These are phyloP conservation scores for Fragosphaeria purpurea DNA, from an alignment of 2,329 filamentous ascomycete species.

Conservation along the genomic window DNA sequence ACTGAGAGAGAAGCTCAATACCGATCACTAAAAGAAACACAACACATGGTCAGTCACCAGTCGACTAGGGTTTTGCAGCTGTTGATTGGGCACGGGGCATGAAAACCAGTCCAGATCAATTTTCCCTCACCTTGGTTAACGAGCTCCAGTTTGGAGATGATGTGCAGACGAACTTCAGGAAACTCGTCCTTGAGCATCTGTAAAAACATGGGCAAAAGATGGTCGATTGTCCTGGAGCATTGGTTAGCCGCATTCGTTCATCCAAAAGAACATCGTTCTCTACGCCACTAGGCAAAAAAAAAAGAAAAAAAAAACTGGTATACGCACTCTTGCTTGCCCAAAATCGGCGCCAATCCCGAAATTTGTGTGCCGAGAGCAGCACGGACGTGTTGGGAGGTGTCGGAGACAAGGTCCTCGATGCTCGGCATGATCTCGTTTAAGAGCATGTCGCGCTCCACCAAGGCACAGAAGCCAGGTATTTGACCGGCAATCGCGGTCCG, in stretches of 20 bases:
- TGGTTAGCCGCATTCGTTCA: background rate
- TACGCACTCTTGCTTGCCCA: slow-evolving; percentile 90
- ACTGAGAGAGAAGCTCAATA: slow-evolving; percentile 93
- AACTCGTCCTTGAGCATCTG: slow-evolving; percentile 99
- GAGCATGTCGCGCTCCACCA: slow-evolving; percentile 79
- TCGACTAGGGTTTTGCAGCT: too few relatives aligned
- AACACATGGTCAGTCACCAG: too few relatives aligned
- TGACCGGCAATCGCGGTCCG: slow-evolving; percentile 94
- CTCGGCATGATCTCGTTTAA: slow-evolving; percentile 95
- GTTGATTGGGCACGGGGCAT: too few relatives aligned
- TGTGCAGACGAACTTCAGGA: slow-evolving; percentile 93
- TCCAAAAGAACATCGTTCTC: background rate
- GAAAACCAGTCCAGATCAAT: too few relatives aligned
- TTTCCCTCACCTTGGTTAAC: slow-evolving; percentile 74
- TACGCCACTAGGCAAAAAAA: too few relatives aligned
- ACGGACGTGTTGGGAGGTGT: slow-evolving; percentile 92
- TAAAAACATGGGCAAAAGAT: slow-evolving; percentile 95
- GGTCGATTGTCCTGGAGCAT: slow-evolving; percentile 71
- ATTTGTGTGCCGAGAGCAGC: slow-evolving; percentile 94
- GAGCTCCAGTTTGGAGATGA: slow-evolving; percentile 98
- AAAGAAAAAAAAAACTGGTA: background rate
- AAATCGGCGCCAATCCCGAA: slow-evolving; percentile 88
- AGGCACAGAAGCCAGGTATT: slow-evolving; percentile 89
- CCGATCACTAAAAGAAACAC: slow-evolving; percentile 62
- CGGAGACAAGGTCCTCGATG: slow-evolving; percentile 90